A percentile compares a stretch with the other conserved stretches of the same genome.
Conservation (phyloP, 176 grass and related monocot genomes). For the Carex myosuroides region DNA sequence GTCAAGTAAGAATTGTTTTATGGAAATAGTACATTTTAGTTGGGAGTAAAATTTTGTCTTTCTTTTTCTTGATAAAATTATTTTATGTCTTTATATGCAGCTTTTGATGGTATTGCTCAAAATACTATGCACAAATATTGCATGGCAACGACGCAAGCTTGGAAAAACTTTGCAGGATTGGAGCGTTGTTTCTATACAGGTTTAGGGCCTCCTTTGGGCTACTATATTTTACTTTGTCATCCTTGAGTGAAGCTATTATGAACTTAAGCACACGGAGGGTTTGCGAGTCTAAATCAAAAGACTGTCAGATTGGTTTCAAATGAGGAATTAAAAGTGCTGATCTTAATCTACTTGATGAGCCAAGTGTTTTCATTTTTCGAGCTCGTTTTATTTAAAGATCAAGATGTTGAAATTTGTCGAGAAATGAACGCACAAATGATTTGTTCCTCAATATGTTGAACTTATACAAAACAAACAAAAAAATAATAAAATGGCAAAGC, state of each 20-base stretch:
- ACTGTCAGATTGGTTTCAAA: background rate
- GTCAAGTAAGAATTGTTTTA: conserved; percentile 60
- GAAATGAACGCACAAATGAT: conserved; percentile 8
- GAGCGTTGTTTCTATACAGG: conserved; percentile 95
- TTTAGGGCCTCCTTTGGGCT: background rate
- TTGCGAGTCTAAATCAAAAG: background rate
- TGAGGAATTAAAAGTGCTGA: background rate
- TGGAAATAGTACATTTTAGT: conserved; percentile 22
- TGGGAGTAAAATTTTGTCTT: background rate
- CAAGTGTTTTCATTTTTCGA: background rate
- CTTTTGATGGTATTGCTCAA: conserved; percentile 77
- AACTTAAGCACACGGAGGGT: background rate
- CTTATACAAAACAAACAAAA: background rate
- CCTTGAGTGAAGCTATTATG: background rate
- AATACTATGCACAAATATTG: conserved; percentile 89
- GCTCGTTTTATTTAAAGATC: background rate
- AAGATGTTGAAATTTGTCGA: background rate
- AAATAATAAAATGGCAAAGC: background rate
- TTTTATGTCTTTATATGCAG: conserved; percentile 39
- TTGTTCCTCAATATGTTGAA: conserved; percentile 3
- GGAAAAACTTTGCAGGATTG: conserved; percentile 96
- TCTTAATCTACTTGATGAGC: background rate
- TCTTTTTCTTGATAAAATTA: conserved; percentile 20
- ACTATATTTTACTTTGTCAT: background rate
- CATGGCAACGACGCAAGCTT: conserved; percentile 98